Evolutionary conservation across 140 eudicot species (phyloP).

Genomic region (Oenanthe javanica): DNA sequence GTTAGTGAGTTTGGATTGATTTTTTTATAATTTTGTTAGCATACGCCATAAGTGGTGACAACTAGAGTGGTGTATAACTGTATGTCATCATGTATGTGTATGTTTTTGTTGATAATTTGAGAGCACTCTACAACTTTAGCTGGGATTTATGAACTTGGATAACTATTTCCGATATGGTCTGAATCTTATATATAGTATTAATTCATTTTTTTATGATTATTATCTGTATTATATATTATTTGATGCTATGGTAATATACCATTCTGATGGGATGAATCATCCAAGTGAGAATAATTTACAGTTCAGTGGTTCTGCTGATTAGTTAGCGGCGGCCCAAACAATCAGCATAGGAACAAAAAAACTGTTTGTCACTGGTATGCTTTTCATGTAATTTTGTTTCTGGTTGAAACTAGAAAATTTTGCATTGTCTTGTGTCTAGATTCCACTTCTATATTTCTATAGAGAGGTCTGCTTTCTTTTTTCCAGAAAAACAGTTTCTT

Average conservation of each 20-base stretch:
- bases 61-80: no score
- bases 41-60: no score
- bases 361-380: constrained; percentile 83
- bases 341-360: constrained; percentile 65
- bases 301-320: constrained; percentile 20
- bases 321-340: constrained; percentile 28
- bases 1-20: no score
- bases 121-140: no score
- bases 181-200: no score
- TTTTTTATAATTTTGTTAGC: no score
- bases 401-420: not conserved
- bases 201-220: not conserved
- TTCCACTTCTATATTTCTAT: not conserved
- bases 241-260: not conserved
- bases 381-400: constrained; percentile 1
- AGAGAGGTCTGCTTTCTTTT: not conserved
- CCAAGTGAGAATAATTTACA: constrained; percentile 29
- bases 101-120: no score
- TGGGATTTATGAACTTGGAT: no score
- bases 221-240: no score
- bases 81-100: no score
- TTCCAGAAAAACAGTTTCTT: not conserved
- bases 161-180: no score
- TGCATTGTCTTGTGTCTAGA: not conserved
- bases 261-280: not conserved